Base-by-base conservation (phyloP, 208 protist species). In the Crithidia bombi region DNA sequence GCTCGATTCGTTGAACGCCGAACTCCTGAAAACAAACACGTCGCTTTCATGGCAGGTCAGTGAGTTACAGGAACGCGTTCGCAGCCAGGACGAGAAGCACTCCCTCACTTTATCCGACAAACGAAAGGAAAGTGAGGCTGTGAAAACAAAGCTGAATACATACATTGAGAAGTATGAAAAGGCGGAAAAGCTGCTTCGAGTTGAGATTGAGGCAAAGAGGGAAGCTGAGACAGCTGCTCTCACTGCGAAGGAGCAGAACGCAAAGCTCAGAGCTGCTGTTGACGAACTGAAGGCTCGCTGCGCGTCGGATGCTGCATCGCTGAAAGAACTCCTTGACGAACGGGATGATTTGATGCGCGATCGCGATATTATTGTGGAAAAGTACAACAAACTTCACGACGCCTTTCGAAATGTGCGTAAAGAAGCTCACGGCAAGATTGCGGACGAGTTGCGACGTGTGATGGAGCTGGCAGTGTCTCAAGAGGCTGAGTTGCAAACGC, bases 341-440 rank as follows among this genome's bases (percentile, higher is more conserved):
- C 69, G 83, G 11, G 79, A 95, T 12, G 76, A 80, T 50, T 62
- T 91, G 15, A 49, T 87, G n/a, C 75, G 78, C 1, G 87, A 95
- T 47, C 78, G 83, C 9, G 83, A 95, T 19, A 63, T 81, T 33
- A 86, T 95, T 63, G 81, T 92, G 2, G 83, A 90, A 55, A 91
- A 90, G 62, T 93, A 95, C 75, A 95, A 95, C 75, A 70, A 76
- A n/a, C 67, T 95, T 11, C 83, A 95, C 66, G 90, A 92, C 58
- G 66, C 85, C 6, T 89, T 92, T 30, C 79, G 82, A 19, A 74
- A 46, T 39, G 38, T 81, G 10, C 81, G 83, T 15, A 85, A 82
- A 44, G 86, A 92, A 30, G 69, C 74, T 38, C 64, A 59, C 30
- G 57, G 61, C 32, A 87, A 81, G 52, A 49, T 80, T 32, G 55